Percentiles rank a stretch among this genome's conserved stretches.
Evolutionary conservation across 495 filamentous ascomycete species (phyloP).

Genomic region (Aspergillus heteromorphus): DNA sequence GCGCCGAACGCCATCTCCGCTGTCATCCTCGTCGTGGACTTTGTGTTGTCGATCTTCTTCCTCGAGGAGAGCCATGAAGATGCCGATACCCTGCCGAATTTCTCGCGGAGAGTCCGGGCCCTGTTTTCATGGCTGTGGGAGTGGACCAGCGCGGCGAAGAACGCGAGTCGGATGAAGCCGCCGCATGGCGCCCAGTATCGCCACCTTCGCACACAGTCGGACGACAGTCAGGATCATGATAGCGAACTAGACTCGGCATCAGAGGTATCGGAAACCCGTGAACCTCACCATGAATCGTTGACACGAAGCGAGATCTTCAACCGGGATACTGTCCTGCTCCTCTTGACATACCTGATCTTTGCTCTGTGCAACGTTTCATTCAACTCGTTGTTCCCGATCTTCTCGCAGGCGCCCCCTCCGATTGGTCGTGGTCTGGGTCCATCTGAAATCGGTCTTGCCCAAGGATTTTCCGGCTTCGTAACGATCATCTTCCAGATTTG

Average conservation of each 20-base stretch:
- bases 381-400: slow-evolving; percentile 89
- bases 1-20: slow-evolving; percentile 76
- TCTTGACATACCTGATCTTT: slow-evolving; percentile 80
- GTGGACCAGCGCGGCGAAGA: slow-evolving; percentile 52
- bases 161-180: slow-evolving; percentile 54
- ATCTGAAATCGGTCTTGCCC: slow-evolving; percentile 74
- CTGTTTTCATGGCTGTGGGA: slow-evolving; percentile 71
- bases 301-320: slow-evolving; percentile 56
- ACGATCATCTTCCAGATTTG: slow-evolving; percentile 87
- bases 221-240: slow-evolving; percentile 31
- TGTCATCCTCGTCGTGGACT: slow-evolving; percentile 62
- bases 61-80: slow-evolving; percentile 87
- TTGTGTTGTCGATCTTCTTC: slow-evolving; percentile 66
- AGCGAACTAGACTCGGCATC: slow-evolving; percentile 40
- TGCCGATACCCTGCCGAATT: slow-evolving; percentile 55
- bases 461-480: slow-evolving; percentile 76
- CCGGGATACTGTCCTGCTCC: slow-evolving; percentile 72
- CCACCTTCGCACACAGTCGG: slow-evolving; percentile 20
- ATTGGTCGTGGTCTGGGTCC: slow-evolving; percentile 71
- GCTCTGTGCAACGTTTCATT: slow-evolving; percentile 85
- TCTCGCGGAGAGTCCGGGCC: slow-evolving; percentile 51
- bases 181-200: slow-evolving; percentile 16
- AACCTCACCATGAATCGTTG: slow-evolving; percentile 33
- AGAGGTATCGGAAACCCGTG: slow-evolving; percentile 32
- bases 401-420: slow-evolving; percentile 67